These are phyloP conservation scores for Rhizophora mangle DNA, from an alignment of 345 rosid genomes.

Conservation along the genomic window DNA sequence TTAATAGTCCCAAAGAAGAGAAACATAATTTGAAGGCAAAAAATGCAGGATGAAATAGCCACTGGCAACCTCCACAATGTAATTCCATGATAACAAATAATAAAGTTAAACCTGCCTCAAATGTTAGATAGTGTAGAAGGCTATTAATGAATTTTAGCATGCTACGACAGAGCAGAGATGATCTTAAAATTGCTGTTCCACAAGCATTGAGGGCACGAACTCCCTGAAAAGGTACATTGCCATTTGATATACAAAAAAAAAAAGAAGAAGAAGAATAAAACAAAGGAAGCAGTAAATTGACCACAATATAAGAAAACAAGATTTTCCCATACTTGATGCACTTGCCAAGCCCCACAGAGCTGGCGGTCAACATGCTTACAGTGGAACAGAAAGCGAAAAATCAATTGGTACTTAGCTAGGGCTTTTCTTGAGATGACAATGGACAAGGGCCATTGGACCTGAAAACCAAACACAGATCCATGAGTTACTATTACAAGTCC, in stretches of 20 bases:
- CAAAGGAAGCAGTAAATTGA: constrained; percentile 1
- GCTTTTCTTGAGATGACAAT: constrained; percentile 91
- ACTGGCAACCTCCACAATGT: not conserved
- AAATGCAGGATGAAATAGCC: not conserved
- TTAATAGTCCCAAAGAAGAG: not conserved
- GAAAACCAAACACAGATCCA: constrained; percentile 29
- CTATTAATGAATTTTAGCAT: constrained; percentile 93
- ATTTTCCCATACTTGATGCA: constrained; percentile 73
- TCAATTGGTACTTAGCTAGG: constrained; percentile 78
- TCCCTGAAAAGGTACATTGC: constrained; percentile 48
- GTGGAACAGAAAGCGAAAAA: constrained; percentile 86
- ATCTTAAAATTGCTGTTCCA: constrained; percentile 83
- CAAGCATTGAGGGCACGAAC: constrained; percentile 63
- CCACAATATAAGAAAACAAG: constrained; percentile 8
- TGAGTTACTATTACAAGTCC: not conserved
- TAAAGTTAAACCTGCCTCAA: constrained; percentile 67
- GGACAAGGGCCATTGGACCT: constrained; percentile 97
- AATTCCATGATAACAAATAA: not conserved
- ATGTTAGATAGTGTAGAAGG: constrained; percentile 93
- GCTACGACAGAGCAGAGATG: constrained; percentile 93
- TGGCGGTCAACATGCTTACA: constrained; percentile 98
- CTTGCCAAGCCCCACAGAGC: constrained; percentile 94
- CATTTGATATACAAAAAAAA: constrained; percentile 13
- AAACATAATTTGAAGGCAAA: not conserved
- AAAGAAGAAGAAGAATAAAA: constrained; percentile 13